Evolutionary conservation across 1,139 yeast genomes (phyloP).

Genomic region (Candida dubliniensis): DNA sequence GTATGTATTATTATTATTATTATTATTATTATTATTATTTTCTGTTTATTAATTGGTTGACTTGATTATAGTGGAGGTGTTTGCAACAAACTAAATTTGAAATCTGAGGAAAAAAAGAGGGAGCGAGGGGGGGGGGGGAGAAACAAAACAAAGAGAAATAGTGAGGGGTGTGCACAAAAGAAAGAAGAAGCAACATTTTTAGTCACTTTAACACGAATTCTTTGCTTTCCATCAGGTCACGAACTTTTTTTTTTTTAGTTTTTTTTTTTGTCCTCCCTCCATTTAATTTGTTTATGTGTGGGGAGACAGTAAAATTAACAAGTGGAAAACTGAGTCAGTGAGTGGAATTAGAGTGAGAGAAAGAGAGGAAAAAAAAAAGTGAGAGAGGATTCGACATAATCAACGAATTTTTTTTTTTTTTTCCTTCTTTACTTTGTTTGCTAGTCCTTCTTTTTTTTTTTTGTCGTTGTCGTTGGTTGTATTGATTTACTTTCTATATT

Average conservation of each 20-base stretch:
- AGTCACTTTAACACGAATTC: not conserved
- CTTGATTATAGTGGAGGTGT: not conserved
- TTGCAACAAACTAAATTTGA: not conserved
- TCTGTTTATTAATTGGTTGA: not conserved
- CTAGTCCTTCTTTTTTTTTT: not conserved
- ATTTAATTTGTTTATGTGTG: not conserved
- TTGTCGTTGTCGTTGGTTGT: not conserved
- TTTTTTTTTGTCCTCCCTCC: not conserved
- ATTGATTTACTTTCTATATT: not conserved
- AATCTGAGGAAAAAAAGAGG: not conserved
- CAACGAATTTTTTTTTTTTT: not conserved
- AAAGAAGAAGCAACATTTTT: not conserved
- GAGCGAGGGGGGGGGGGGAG: not conserved
- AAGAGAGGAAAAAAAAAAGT: not conserved
- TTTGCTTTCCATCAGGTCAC: not conserved
- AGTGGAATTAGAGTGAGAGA: not conserved
- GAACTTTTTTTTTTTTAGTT: not conserved
- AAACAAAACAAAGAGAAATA: too few relatives aligned
- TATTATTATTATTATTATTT: not conserved
- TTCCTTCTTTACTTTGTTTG: not conserved
- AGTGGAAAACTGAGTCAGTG: not conserved
- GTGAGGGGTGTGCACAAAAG: not conserved
- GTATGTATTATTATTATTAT: slow-evolving; percentile 33
- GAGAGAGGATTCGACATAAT: not conserved
- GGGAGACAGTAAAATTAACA: not conserved